These are phyloP conservation scores for Arctium minus DNA, from an alignment of 129 eudicot species.

Conservation along the genomic window DNA sequence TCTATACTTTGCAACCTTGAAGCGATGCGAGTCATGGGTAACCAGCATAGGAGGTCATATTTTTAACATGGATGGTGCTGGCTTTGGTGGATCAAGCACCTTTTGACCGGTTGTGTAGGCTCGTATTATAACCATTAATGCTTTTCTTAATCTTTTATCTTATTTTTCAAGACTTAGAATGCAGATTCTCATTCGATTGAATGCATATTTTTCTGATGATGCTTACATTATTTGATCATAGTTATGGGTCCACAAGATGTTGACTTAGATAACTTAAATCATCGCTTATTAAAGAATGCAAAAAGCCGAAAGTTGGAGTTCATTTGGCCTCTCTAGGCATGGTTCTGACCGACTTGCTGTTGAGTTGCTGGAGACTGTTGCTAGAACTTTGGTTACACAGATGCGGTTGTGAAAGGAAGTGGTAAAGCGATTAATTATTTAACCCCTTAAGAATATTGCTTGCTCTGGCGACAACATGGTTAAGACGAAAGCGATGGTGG, in stretches of 20 bases:
- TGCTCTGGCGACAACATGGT: too few relatives aligned
- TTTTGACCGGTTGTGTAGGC: conserved; percentile 91
- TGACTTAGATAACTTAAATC: conserved; percentile 94
- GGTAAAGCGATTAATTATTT: too few relatives aligned
- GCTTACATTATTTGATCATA: conserved; percentile 20
- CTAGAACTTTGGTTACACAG: too few relatives aligned
- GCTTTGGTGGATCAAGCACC: conserved; percentile 97
- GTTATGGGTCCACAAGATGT: conserved; percentile 92
- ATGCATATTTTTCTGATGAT: background rate
- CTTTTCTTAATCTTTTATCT: background rate
- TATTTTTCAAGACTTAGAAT: background rate
- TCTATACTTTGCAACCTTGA: conserved; percentile 94
- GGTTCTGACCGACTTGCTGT: conserved; percentile 87
- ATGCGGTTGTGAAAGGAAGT: too few relatives aligned
- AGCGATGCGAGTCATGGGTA: conserved; percentile 72
- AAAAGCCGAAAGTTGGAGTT: conserved; percentile 66
- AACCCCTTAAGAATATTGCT: too few relatives aligned
- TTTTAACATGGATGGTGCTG: conserved; percentile 96
- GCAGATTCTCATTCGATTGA: background rate
- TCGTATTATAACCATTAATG: conserved; percentile 11
- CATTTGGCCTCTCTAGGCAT: conserved; percentile 98
- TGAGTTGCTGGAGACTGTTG: conserved; percentile 24
- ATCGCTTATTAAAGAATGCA: conserved; percentile 73
- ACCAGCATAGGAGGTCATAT: conserved; percentile 74
- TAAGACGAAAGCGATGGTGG: too few relatives aligned